A percentile compares a stretch with the other conserved stretches of the same genome.
Evolutionary conservation across 768 basidiomycete species (phyloP).

Genomic region (Lentinula lateritia): DNA sequence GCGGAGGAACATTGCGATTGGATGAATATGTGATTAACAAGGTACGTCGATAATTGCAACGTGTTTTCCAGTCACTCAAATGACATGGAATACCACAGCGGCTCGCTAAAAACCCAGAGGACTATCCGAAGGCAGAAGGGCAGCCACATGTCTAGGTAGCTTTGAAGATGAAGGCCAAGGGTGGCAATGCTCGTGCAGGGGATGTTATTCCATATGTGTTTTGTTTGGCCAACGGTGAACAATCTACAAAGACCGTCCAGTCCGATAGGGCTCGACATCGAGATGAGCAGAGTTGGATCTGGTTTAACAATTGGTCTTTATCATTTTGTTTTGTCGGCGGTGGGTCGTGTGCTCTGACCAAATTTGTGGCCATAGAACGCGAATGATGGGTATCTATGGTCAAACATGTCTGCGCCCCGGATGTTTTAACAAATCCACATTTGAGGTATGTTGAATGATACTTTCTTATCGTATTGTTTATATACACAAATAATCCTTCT

Average conservation of each 20-base stretch:
- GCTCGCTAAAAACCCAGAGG: slow-evolving; percentile 92
- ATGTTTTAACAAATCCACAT: slow-evolving; percentile 65
- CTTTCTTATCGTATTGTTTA: not conserved
- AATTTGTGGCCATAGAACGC: slow-evolving; percentile 78
- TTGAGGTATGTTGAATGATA: slow-evolving; percentile 52
- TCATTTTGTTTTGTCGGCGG: slow-evolving; percentile 71
- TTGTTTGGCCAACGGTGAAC: slow-evolving; percentile 72
- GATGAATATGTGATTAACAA: slow-evolving; percentile 96
- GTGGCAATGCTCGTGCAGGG: slow-evolving; percentile 73
- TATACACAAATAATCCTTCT: slow-evolving; percentile 9
- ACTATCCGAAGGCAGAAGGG: slow-evolving; percentile 92
- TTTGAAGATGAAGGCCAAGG: slow-evolving; percentile 79
- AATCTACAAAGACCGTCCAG: slow-evolving; percentile 66
- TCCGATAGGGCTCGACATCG: slow-evolving; percentile 92
- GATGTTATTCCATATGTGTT: slow-evolving; percentile 97
- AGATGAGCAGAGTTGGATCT: slow-evolving; percentile 73
- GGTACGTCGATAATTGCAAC: slow-evolving; percentile 33
- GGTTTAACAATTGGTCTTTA: slow-evolving; percentile 71
- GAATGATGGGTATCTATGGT: slow-evolving; percentile 93
- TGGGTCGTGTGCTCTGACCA: slow-evolving; percentile 87
- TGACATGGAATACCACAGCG: slow-evolving; percentile 44
- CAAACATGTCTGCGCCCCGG: slow-evolving; percentile 66
- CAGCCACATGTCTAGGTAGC: slow-evolving; percentile 98
- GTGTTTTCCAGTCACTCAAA: not conserved
- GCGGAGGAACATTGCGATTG: slow-evolving; percentile 69